A percentile compares a stretch with the other conserved stretches of the same genome.
Evolutionary conservation across 1,284 basidiomycete genomes (phyloP).

Genomic region (Waitea zeae): DNA sequence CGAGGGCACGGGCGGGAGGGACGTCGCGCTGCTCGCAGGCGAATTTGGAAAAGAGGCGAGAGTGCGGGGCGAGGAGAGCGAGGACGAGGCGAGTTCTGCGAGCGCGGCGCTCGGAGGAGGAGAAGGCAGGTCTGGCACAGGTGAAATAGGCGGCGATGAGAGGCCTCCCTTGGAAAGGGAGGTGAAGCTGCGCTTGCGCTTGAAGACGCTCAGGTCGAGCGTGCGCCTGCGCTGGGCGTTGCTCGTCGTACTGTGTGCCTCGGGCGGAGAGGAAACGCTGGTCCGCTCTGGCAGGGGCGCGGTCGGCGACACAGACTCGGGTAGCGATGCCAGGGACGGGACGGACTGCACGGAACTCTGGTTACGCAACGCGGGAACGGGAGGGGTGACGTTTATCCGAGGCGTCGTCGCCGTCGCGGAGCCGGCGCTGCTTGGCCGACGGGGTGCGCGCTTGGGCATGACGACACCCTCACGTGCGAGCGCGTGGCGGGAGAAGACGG

Average conservation of each 20-base stretch:
- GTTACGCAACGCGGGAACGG: background rate
- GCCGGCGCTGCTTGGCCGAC: constrained; percentile 13
- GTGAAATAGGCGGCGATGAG: background rate
- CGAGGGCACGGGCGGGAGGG: too few species aligned
- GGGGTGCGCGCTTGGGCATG: constrained; percentile 16
- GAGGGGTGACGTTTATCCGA: background rate
- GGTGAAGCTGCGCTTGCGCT: too few species aligned
- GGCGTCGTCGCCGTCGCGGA: constrained; percentile 6
- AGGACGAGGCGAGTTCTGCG: background rate
- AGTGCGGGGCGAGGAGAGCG: background rate
- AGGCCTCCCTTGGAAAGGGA: background rate
- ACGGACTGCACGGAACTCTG: background rate
- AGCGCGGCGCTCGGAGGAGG: background rate
- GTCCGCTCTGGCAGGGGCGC: background rate
- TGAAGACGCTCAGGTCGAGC: too few species aligned
- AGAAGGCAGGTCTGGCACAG: background rate
- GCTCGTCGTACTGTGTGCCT: too few species aligned
- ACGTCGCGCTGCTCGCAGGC: too few species aligned
- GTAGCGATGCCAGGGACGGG: background rate
- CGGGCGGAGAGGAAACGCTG: background rate
- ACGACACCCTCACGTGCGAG: constrained; percentile 21
- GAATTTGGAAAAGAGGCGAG: background rate
- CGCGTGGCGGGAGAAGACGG: constrained; percentile 24
- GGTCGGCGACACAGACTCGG: background rate
- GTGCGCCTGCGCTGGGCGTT: too few species aligned